Evolutionary conservation across 1,139 yeast genomes (phyloP), one percentile per base, ranked within the genome.

Genomic region (Debaryomycetaceae sp.): DNA sequence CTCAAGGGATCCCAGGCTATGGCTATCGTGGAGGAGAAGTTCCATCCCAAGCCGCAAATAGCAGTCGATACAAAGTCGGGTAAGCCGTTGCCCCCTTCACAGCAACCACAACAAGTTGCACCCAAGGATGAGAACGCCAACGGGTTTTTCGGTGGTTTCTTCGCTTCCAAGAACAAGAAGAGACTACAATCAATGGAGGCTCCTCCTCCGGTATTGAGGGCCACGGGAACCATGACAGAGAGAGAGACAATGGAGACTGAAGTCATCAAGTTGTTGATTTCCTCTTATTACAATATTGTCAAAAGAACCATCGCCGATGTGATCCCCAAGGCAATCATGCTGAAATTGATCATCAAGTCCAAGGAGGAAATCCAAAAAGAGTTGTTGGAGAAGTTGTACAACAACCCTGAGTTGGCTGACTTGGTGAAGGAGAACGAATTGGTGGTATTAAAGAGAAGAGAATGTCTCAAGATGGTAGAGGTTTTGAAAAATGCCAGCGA

Each of bases 231-330:
- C 47, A 85, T 93, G 88, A 81, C 96, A 23, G 99, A 93, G 63
- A 84, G 97, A 57, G 99, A 93, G 70, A 82, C 91, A 34, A 86
- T 88, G 82, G 99, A 93, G 68, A 93, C 98, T 0, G 99, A 93
- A 61, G 98, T 93, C 37, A 93, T 93, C 63, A 93, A 93, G 72
- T 77, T 93, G 54, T 78, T 93, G 60, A 93, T 93, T 56, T 81
- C 85, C 43, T 89, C 97, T 30, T 93, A 93, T 68, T 93, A 84
- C 71, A 82, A 81, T 60, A 93, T 93, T 63, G 98, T 93, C 45
- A 90, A 91, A 72, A 82, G 96, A 63, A 89, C 98, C 1, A 87
- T 93, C 54, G 85, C 95, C 13, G 99, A 93, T 66, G 72, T 91
- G 62, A 85, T 93, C 52, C 99, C 99, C 52, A 93, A 93, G 70